Percentiles rank a stretch among this genome's conserved stretches.
These are phyloP conservation scores for Cystofilobasidium macerans DNA, from an alignment of 768 basidiomycete species.

Conservation along the genomic window DNA sequence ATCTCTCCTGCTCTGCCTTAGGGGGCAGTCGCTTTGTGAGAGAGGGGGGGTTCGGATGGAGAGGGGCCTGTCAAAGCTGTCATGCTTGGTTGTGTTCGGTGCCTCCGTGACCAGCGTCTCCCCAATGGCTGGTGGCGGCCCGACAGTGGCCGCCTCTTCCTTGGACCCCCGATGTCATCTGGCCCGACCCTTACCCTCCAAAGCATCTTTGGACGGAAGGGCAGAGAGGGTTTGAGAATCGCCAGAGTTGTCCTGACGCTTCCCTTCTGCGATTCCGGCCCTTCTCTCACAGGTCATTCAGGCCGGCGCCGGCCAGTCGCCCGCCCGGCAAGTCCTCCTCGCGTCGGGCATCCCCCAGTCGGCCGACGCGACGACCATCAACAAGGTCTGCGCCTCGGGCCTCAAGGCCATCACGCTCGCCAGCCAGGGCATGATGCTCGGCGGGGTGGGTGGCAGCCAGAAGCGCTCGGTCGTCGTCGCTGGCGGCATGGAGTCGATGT, in stretches of 20 bases:
- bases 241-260: no score
- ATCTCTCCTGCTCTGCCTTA: not conserved
- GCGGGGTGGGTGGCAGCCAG: constrained; percentile 36
- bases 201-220: no score
- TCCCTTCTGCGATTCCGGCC: not conserved
- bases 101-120: no score
- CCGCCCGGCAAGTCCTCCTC: constrained; percentile 96
- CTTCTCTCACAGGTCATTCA: constrained; percentile 18
- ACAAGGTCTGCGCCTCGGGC: constrained; percentile 98
- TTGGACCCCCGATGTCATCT: no score
- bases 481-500: constrained; percentile 99
- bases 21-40: no score
- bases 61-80: no score
- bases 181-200: no score
- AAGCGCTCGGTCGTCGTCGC: constrained; percentile 77
- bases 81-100: no score
- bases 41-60: no score
- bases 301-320: constrained; percentile 91
- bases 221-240: no score
- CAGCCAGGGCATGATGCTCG: constrained; percentile 75
- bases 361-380: constrained; percentile 96
- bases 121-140: no score
- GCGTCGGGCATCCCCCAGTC: constrained; percentile 66
- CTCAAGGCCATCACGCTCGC: constrained; percentile 93
- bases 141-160: no score